Evolutionary conservation across 495 filamentous ascomycete species (phyloP).

Genomic region (Lasiosphaeria miniovina): DNA sequence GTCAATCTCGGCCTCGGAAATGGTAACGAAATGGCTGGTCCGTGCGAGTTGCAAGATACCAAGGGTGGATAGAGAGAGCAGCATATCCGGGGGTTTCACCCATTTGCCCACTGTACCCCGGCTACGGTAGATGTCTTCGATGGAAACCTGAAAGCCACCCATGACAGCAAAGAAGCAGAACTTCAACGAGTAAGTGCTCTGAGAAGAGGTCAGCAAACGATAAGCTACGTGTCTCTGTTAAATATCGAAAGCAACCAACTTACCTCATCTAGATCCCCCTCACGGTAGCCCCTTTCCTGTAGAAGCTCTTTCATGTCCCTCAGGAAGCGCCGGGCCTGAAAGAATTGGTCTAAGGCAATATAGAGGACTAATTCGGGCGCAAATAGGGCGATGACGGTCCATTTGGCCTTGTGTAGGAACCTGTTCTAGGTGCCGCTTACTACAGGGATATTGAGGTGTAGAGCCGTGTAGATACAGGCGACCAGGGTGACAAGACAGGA

Average conservation of each 20-base stretch:
- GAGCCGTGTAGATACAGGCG: constrained; percentile 13
- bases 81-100: background rate
- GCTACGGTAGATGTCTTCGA: background rate
- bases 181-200: constrained; percentile 3
- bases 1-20: background rate
- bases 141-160: constrained; percentile 1
- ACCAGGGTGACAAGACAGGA: constrained; percentile 9
- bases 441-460: constrained; percentile 16
- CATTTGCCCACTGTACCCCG: too few relatives aligned
- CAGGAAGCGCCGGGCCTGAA: background rate
- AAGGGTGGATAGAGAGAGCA: background rate
- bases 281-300: background rate
- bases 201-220: too few relatives aligned
- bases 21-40: too few relatives aligned
- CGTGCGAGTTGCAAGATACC: background rate
- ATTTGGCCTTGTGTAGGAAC: background rate
- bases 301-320: background rate
- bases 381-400: constrained; percentile 9
- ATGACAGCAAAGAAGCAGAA: constrained; percentile 15
- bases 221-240: too few relatives aligned
- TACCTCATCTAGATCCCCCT: too few relatives aligned
- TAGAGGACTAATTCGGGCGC: constrained; percentile 13
- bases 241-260: too few relatives aligned
- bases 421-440: background rate
- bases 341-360: constrained; percentile 1